phyloP scores from a whole-genome alignment of 345 rosid species.

The Melaleuca alternifolia region DNA sequence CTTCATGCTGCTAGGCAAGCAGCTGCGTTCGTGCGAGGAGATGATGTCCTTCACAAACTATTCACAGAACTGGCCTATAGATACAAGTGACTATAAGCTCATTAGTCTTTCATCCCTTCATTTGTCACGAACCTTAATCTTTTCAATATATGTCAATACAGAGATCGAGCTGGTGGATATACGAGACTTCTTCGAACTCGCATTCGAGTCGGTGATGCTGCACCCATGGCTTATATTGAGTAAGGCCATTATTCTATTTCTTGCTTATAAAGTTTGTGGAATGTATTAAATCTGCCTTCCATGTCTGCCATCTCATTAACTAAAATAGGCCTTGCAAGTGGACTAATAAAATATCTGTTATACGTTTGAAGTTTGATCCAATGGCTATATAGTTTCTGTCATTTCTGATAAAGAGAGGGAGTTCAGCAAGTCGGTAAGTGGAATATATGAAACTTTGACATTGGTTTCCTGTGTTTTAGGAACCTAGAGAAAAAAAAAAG shows the following conservation, averaged over 20 bases:
- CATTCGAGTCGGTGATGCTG: slow-evolving; percentile 93
- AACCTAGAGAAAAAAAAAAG: not conserved
- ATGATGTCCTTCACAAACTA: slow-evolving; percentile 85
- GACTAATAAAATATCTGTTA: not conserved
- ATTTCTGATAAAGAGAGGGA: not conserved
- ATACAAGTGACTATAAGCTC: slow-evolving; percentile 52
- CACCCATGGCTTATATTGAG: slow-evolving; percentile 94
- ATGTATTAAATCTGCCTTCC: not conserved
- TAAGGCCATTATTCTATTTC: slow-evolving; percentile 20
- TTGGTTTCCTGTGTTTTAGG: not conserved
- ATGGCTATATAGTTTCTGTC: not conserved
- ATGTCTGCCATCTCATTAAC: not conserved
- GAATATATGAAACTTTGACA: not conserved
- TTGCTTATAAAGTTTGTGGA: not conserved
- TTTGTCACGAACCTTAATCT: not conserved
- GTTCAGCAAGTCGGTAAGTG: not conserved
- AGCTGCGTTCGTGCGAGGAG: slow-evolving; percentile 88
- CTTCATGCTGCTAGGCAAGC: slow-evolving; percentile 79
- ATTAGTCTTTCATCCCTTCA: not conserved
- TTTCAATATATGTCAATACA: slow-evolving; percentile 5
- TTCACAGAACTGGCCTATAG: slow-evolving; percentile 82
- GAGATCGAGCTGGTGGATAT: slow-evolving; percentile 93
- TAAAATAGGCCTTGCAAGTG: not conserved
- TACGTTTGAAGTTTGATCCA: not conserved
- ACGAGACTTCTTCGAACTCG: slow-evolving; percentile 86